Percentiles rank a stretch among this genome's conserved stretches.
Evolutionary conservation across 352 stramenopile species (phyloP).

Genomic region (Phytophthora sansomeana): DNA sequence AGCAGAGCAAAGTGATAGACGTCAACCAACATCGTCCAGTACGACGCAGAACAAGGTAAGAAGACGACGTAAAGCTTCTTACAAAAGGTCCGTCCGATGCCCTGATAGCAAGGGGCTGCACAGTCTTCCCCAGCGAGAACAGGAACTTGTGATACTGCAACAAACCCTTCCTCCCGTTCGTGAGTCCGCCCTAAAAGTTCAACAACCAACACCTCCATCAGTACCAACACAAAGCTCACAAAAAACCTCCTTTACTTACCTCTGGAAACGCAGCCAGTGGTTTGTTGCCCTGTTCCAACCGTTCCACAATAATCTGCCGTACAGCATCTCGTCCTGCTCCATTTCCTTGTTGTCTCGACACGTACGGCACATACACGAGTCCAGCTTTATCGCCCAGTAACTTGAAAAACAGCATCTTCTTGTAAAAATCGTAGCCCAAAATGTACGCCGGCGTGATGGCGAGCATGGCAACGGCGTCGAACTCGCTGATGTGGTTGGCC

Average conservation of each 20-base stretch:
- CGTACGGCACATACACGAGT: constrained; percentile 74
- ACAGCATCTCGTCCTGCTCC: constrained; percentile 55
- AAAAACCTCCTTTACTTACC: constrained; percentile 24
- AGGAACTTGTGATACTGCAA: constrained; percentile 86
- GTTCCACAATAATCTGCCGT: constrained; percentile 71
- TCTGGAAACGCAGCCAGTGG: constrained; percentile 69
- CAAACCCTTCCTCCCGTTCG: constrained; percentile 68
- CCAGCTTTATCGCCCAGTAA: constrained; percentile 68
- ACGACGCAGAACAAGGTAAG: not conserved
- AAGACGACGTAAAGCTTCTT: constrained; percentile 19
- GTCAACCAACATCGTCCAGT: not conserved
- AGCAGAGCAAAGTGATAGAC: not conserved
- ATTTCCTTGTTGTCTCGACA: constrained; percentile 65
- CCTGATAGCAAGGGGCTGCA: constrained; percentile 72
- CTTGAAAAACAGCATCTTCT: constrained; percentile 78
- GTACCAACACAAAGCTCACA: not conserved
- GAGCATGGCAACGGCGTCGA: constrained; percentile 70
- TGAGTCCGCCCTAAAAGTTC: constrained; percentile 64
- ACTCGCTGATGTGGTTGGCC: constrained; percentile 83
- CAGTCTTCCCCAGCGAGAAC: constrained; percentile 67
- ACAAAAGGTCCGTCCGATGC: constrained; percentile 75
- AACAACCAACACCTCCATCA: constrained; percentile 3
- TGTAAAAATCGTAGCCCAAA: constrained; percentile 87
- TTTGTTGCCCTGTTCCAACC: constrained; percentile 56
- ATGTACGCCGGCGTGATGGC: constrained; percentile 57